These are phyloP conservation scores for Quercus robur DNA, from an alignment of 306 rosid genomes.

Conservation along the genomic window DNA sequence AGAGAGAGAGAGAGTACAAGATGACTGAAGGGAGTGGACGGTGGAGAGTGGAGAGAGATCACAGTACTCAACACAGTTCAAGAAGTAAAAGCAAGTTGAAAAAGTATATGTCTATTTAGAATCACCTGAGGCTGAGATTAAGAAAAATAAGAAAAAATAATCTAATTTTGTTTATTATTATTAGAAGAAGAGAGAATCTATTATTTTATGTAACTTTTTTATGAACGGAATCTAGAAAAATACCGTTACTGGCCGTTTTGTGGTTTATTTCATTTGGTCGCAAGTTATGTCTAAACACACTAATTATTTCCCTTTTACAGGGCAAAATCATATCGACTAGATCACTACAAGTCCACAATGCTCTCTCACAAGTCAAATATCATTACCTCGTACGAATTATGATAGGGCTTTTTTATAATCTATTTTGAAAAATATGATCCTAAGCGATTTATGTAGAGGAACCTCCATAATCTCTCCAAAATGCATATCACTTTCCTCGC, in stretches of 20 bases:
- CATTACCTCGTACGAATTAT: too few species aligned
- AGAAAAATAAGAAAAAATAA: not conserved
- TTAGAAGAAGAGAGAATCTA: conserved; percentile 9
- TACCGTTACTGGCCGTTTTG: conserved; percentile 26
- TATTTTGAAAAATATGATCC: too few species aligned
- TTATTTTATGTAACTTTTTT: not conserved
- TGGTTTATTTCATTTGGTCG: not conserved
- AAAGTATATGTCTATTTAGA: not conserved
- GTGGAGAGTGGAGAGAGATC: conserved; percentile 43
- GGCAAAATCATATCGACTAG: too few species aligned
- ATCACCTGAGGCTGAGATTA: not conserved
- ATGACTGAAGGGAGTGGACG: conserved; percentile 83
- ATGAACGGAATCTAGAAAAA: conserved; percentile 14
- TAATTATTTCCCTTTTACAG: too few species aligned
- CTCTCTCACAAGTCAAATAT: too few species aligned
- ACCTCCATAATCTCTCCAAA: too few species aligned
- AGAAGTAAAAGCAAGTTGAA: conserved; percentile 22
- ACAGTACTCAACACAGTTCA: conserved; percentile 21
- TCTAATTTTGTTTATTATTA: conserved; percentile 1
- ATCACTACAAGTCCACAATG: too few species aligned
- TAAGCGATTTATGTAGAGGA: too few species aligned
- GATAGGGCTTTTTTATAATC: too few species aligned
- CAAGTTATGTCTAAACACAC: not conserved
- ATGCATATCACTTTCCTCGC: too few species aligned
- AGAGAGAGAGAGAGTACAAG: conserved; percentile 50